Base-by-base conservation (phyloP, 768 basidiomycete species). In the Pleurotus giganteus region DNA sequence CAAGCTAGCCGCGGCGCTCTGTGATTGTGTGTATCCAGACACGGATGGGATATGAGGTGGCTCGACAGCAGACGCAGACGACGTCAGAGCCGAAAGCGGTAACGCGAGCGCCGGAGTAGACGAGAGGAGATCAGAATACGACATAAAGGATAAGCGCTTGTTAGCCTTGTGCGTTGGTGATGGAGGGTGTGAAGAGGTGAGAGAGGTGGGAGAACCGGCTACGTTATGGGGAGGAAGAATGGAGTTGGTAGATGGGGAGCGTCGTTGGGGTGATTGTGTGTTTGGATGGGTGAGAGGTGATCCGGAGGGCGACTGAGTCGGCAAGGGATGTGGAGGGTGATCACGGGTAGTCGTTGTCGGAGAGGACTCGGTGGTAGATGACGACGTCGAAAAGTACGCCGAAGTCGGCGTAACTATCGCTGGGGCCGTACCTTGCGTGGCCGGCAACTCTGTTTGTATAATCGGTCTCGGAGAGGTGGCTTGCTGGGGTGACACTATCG, bases 91-190 rank as follows among this genome's bases (percentile, higher is more conserved):
- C 0, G 84, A 84, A 2, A 96, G 80, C 1, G 91, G 81, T 37
- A 86, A 78, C 11, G 84, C 83, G 8, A 86, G 78, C 0, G 85
- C 75, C 0, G 94, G 94, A 0, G 90, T 84, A 0, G 86, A 88
- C 0, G 87, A 74, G 37, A 95, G 82, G 2, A 95, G 79, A 68
- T 95, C 93, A 24, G 86, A 81, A 68, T 94, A 94, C 3, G 91
- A 89, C 71, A 95, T 81, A 76, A 94, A 96, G 0, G 91, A 94
- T 9, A 93, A 81, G 2, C 91, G 86, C 61, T 93, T 91, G 26
- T 74, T 73, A 2, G 76, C 68, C 1, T 58, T 58, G 50, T 78
- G 73, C 1, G 76, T 74, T 4, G 84, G 79, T 9, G 81, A 81
- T 17, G 81, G 74, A 7, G 75, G 73, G 52, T 62, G 61, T 31